A percentile compares a stretch with the other conserved stretches of the same genome.
Evolutionary conservation across 805 yeast genomes (phyloP).

Genomic region (Torulaspora maleeae): DNA sequence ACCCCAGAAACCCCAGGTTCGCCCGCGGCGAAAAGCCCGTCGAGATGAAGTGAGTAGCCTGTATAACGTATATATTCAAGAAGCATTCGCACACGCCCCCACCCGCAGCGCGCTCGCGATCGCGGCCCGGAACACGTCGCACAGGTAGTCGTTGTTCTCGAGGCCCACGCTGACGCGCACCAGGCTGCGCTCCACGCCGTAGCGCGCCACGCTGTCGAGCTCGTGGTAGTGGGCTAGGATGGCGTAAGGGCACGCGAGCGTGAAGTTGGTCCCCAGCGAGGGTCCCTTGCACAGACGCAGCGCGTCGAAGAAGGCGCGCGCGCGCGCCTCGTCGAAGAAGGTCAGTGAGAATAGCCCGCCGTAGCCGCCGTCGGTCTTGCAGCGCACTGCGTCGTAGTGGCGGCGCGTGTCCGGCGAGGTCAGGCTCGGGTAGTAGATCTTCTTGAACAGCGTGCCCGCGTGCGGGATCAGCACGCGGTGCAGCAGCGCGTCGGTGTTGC

Average conservation of each 20-base stretch:
- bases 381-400: conserved; percentile 65
- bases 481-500: conserved; percentile 51
- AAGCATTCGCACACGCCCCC: conserved; percentile 4
- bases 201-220: conserved; percentile 68
- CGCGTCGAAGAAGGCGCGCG: conserved; percentile 68
- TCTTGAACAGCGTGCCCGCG: conserved; percentile 46
- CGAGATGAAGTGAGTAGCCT: conserved; percentile 31
- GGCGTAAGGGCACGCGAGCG: conserved; percentile 81
- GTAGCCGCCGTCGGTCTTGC: conserved; percentile 70
- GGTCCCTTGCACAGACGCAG: conserved; percentile 62
- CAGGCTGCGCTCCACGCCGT: conserved; percentile 77
- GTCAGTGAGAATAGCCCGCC: conserved; percentile 80
- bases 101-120: conserved; percentile 35
- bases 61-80: conserved; percentile 13
- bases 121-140: conserved; percentile 47
- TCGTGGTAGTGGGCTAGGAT: conserved; percentile 81
- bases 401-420: conserved; percentile 43
- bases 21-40: conserved; percentile 50
- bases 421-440: conserved; percentile 67
- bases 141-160: conserved; percentile 61
- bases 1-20: conserved; percentile 95
- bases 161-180: conserved; percentile 82
- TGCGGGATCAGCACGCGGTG: conserved; percentile 44
- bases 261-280: conserved; percentile 80
- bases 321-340: conserved; percentile 59